A percentile compares a stretch with the other conserved stretches of the same genome.
Conservation (phyloP, 371 early-diverging fungal genomes). For the Apophysomyces variabilis region DNA sequence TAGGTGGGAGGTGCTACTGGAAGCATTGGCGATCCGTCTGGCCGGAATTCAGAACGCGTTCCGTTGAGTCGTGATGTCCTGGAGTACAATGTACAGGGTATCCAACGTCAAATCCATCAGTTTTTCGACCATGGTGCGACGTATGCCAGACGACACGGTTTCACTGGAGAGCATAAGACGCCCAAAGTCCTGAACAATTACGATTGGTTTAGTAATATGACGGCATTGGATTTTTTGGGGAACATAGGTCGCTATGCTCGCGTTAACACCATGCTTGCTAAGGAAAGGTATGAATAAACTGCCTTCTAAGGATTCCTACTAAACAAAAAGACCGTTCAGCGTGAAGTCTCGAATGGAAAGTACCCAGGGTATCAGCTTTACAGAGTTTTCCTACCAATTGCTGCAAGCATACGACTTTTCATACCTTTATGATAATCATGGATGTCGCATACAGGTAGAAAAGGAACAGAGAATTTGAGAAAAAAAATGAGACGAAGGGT, state of each 20-base stretch:
- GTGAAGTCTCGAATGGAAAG: constrained; percentile 79
- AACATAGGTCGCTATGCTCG: constrained; percentile 81
- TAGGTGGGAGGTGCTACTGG: constrained; percentile 95
- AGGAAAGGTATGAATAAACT: constrained; percentile 68
- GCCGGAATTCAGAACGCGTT: constrained; percentile 80
- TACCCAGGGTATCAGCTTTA: constrained; percentile 90
- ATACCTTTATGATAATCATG: constrained; percentile 72
- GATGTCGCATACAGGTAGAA: constrained; percentile 72
- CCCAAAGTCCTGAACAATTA: constrained; percentile 80
- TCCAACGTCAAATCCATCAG: constrained; percentile 70
- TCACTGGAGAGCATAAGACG: constrained; percentile 22
- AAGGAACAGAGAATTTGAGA: neutral
- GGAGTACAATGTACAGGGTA: constrained; percentile 66
- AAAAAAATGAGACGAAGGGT: neutral
- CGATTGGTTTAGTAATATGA: constrained; percentile 80
- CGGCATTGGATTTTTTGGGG: constrained; percentile 80
- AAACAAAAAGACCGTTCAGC: constrained; percentile 31
- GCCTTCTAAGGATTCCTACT: too few relatives aligned
- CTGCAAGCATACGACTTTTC: constrained; percentile 95
- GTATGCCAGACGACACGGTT: constrained; percentile 62
- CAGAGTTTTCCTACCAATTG: constrained; percentile 95
- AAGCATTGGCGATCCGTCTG: constrained; percentile 92
- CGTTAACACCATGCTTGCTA: constrained; percentile 84
- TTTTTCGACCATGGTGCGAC: constrained; percentile 72
- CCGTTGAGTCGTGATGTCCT: constrained; percentile 64